Base-by-base conservation (phyloP, 2,329 filamentous ascomycete genomes). In the Stemphylium vesicarium region DNA sequence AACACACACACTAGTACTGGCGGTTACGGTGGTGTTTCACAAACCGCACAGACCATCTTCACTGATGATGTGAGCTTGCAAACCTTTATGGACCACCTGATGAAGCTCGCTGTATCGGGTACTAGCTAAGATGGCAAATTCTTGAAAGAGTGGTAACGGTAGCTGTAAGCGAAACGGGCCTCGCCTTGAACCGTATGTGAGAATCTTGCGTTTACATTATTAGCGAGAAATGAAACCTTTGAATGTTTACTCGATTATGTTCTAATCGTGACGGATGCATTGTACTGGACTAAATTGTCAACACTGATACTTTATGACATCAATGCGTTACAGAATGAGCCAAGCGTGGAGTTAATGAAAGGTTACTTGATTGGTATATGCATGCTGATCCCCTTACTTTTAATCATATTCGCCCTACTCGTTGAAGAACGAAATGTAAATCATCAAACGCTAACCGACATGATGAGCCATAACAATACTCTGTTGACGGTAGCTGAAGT, bases 81-180 rank as follows among this genome's bases (percentile, higher is more conserved):
- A 78, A 98, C 94, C 1, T 99, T 99, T 75, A 99, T 99, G 95
- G 95, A 99, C 71, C 93, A 98, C 79, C 81, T 99, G 75, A 99
- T 99, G 95, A 99, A 99, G 91, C 61, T 76, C 52, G 73, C 73
- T 12, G 73, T 76, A 5, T 72, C 71, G 8, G 73, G 73, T 15
- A 75, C 72, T 22, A 63, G 72, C 46, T 75, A 65, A 41, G 22
- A 35, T 15, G 4, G 16, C 2, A 11, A 12, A 5, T 9, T 2
- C 33, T 40, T 26, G 39, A 13, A 29, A 13, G 33, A 24, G 13
- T 11, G n/a, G 13, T 35, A n/a, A 36, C 16, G n/a, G 33, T 16
- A 15, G n/a, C 11, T 11, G 26, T 29, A 11, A 11, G 26, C 2
- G 26, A 18, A 36, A 36, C 5, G 33, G 15, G 33, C 22, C 9